phyloP scores from a whole-genome alignment of 116 monocot genomes.

The Zostera marina region DNA sequence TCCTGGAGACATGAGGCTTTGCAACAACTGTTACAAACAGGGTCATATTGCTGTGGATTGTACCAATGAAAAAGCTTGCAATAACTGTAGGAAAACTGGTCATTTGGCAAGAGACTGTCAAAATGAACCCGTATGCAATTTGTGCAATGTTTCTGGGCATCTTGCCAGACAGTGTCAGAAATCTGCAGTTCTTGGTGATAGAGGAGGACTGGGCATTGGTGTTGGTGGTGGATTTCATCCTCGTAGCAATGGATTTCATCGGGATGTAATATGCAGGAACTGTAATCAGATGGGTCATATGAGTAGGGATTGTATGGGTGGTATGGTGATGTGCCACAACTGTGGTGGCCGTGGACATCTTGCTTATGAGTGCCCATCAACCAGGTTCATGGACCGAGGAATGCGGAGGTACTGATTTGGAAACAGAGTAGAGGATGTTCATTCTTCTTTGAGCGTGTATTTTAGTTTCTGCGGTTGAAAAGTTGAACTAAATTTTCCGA shows the following conservation, averaged over 20 bases:
- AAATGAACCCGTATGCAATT: slow-evolving; percentile 85
- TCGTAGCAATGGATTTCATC: slow-evolving; percentile 19
- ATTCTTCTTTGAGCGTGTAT: too few species aligned
- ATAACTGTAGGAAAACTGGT: slow-evolving; percentile 85
- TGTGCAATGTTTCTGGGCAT: slow-evolving; percentile 79
- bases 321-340: slow-evolving; percentile 72
- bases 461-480: too few species aligned
- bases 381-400: slow-evolving; percentile 53
- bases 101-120: slow-evolving; percentile 79
- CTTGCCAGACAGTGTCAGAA: slow-evolving; percentile 72
- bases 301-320: slow-evolving; percentile 50
- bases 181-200: slow-evolving; percentile 32
- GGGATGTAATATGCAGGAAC: slow-evolving; percentile 45
- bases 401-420: slow-evolving; percentile 18
- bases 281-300: slow-evolving; percentile 69
- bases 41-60: slow-evolving; percentile 68
- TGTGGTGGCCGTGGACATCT: slow-evolving; percentile 90
- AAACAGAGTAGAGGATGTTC: too few species aligned
- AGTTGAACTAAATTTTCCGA: not conserved
- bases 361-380: slow-evolving; percentile 90
- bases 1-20: slow-evolving; percentile 63
- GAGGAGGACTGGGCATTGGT: slow-evolving; percentile 10
- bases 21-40: slow-evolving; percentile 95
- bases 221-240: slow-evolving; percentile 9
- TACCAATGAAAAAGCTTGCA: slow-evolving; percentile 93